phyloP scores from a whole-genome alignment of 495 filamentous ascomycete species.

The Terfezia claveryi region DNA sequence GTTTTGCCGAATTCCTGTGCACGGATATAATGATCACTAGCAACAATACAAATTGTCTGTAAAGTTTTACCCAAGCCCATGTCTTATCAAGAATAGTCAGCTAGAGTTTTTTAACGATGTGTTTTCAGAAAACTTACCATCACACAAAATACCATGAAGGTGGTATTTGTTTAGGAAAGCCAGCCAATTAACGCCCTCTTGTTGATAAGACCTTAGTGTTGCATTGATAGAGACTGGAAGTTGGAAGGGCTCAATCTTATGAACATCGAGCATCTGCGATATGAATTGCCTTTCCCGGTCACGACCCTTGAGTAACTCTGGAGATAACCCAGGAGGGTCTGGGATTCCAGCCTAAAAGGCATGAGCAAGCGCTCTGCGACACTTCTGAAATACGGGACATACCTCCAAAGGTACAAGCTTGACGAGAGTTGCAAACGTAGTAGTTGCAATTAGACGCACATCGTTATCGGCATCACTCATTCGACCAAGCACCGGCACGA shows the following conservation, averaged over 20 bases:
- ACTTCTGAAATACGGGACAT: neutral
- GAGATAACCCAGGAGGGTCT: slow-evolving; percentile 78
- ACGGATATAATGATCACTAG: slow-evolving; percentile 84
- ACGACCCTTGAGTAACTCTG: slow-evolving; percentile 66
- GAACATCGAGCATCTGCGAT: slow-evolving; percentile 79
- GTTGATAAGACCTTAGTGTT: slow-evolving; percentile 83
- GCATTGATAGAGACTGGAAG: slow-evolving; percentile 95
- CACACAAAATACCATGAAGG: slow-evolving; percentile 91
- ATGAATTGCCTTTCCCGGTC: slow-evolving; percentile 92
- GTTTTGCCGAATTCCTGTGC: slow-evolving; percentile 74
- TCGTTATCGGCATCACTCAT: slow-evolving; percentile 98
- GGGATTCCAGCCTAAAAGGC: slow-evolving; percentile 53
- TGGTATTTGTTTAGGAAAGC: slow-evolving; percentile 95
- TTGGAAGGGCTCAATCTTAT: slow-evolving; percentile 82
- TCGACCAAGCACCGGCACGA: slow-evolving; percentile 91
- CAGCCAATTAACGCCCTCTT: slow-evolving; percentile 98
- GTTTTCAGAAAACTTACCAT: slow-evolving; percentile 22
- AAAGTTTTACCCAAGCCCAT: slow-evolving; percentile 98
- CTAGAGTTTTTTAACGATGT: neutral
- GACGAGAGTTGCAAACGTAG: slow-evolving; percentile 88
- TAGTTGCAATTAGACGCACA: slow-evolving; percentile 80
- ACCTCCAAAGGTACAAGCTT: slow-evolving; percentile 90
- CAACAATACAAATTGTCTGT: slow-evolving; percentile 92
- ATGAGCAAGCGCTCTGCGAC: neutral
- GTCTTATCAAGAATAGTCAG: slow-evolving; percentile 26